These are phyloP conservation scores for Fusarium solani-melongenae DNA, from an alignment of 2,329 filamentous ascomycete species.

Conservation along the genomic window DNA sequence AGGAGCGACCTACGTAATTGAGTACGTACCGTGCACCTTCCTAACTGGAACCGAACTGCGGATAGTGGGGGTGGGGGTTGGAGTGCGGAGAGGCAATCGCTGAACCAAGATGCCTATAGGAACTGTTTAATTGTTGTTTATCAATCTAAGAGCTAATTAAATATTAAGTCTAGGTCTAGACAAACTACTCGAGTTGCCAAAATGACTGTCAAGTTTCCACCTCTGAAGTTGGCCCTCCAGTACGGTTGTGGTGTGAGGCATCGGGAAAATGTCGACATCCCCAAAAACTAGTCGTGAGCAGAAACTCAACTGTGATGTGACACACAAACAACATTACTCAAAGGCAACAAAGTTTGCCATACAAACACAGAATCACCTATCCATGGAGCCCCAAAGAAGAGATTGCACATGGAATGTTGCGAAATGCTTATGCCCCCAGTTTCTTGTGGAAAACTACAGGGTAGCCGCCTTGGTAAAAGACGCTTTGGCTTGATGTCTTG, in stretches of 20 bases:
- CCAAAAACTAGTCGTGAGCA: not conserved
- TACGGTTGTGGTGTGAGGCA: not conserved
- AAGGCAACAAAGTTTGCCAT: not conserved
- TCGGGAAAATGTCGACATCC: not conserved
- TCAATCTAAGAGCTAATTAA: not conserved
- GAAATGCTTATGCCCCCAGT: not conserved
- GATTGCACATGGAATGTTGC: not conserved
- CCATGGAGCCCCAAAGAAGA: not conserved
- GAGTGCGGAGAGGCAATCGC: not conserved
- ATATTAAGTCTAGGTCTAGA: not conserved
- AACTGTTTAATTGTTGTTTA: not conserved
- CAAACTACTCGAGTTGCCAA: not conserved
- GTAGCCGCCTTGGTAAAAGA: not conserved
- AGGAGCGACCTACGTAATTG: constrained; percentile 33
- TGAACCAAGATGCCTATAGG: not conserved
- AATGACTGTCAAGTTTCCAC: not conserved
- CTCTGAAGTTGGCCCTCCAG: not conserved
- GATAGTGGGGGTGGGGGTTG: constrained; percentile 33
- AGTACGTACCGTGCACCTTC: constrained; percentile 36
- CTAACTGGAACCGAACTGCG: constrained; percentile 24
- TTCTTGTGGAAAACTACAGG: not conserved
- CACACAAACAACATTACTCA: not conserved
- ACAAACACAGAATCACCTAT: not conserved
- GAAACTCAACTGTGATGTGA: not conserved
- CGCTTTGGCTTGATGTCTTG: not conserved